These are phyloP conservation scores for Melaleuca alternifolia DNA, from an alignment of 345 rosid species.

Conservation along the genomic window DNA sequence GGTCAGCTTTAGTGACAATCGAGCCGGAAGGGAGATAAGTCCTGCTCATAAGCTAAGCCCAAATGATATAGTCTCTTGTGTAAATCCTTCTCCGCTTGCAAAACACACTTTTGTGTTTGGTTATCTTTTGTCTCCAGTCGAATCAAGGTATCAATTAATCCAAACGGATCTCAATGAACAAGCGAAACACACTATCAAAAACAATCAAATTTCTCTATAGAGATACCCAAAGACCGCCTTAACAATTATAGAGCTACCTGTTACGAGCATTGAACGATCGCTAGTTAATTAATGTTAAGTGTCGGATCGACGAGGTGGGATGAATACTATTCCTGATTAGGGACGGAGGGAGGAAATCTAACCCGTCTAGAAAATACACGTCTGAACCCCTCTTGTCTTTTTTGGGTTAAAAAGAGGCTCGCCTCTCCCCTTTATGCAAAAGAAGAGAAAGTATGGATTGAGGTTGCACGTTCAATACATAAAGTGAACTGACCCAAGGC, in stretches of 20 bases:
- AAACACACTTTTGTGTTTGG: neutral
- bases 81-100: neutral
- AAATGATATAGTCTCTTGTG: neutral
- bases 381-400: too few relatives aligned
- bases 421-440: neutral
- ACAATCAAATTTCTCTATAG: neutral
- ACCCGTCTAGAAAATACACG: neutral
- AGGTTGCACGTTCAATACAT: neutral
- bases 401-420: neutral
- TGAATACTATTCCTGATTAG: neutral
- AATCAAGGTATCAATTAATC: neutral
- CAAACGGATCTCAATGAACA: neutral
- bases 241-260: neutral
- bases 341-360: neutral
- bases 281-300: rapidly evolving
- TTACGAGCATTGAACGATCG: neutral
- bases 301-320: rapidly evolving
- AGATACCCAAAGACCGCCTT: neutral
- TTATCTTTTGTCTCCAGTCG: neutral
- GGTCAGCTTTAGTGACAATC: neutral
- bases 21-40: neutral
- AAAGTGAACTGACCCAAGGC: neutral
- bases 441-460: neutral
- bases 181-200: neutral
- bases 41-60: neutral